These are phyloP conservation scores for Leishmania gerbilli DNA, from an alignment of 208 protist genomes.

Conservation along the genomic window DNA sequence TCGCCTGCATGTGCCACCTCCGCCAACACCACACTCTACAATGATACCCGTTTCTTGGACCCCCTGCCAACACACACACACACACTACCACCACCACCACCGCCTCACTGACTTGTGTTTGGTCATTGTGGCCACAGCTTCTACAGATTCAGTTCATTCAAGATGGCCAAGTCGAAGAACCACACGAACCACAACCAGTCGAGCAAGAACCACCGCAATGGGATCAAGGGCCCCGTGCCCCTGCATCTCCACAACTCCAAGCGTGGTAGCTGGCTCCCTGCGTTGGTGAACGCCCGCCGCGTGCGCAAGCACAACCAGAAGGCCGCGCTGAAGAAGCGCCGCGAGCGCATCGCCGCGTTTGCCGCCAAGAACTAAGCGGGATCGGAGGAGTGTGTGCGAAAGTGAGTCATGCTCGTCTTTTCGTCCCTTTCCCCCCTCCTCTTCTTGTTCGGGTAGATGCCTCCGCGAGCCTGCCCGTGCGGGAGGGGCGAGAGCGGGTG, in stretches of 20 bases:
- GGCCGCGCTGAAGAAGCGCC: conserved; percentile 69
- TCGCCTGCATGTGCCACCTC: not conserved
- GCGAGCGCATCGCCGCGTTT: conserved; percentile 70
- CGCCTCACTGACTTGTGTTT: not conserved
- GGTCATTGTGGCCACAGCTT: not conserved
- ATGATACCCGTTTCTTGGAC: not conserved
- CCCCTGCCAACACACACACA: not conserved
- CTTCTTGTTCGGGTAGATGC: not conserved
- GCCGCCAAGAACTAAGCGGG: conserved; percentile 38
- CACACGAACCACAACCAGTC: conserved; percentile 95
- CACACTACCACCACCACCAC: not conserved
- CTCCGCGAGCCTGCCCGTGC: not conserved
- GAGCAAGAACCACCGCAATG: conserved; percentile 92
- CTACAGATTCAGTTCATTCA: conserved; percentile 15
- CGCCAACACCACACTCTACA: not conserved
- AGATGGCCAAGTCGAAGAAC: conserved; percentile 95
- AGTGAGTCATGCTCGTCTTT: not conserved
- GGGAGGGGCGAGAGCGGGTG: not conserved
- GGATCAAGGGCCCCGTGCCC: conserved; percentile 84
- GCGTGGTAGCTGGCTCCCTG: conserved; percentile 81
- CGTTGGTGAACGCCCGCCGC: conserved; percentile 79
- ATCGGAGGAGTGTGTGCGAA: not conserved
- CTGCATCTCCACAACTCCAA: conserved; percentile 77
- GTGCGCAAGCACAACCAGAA: conserved; percentile 92
- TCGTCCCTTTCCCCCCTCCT: not conserved